Base-by-base conservation (phyloP, 2,329 filamentous ascomycete genomes). In the Aspergillus felis region DNA sequence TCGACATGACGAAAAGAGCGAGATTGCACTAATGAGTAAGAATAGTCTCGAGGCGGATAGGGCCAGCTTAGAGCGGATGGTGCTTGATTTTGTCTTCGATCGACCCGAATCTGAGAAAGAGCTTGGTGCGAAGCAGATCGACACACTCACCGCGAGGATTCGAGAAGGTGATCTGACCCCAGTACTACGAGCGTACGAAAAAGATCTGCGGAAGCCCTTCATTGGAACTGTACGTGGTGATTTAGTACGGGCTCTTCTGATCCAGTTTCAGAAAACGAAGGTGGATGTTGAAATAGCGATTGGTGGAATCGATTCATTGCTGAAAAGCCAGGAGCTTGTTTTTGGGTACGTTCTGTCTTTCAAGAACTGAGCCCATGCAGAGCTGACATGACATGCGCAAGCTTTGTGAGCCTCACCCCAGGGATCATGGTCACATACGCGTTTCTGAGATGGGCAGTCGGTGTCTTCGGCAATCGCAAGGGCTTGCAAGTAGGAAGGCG, bases 211-310 rank as follows among this genome's bases (percentile, higher is more conserved):
- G 53, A 88, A 81, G 50, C 94, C 94, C 1, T 86, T 99, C 59
- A 81, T 87, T 55, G 92, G 93, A 7, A 90, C 92, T 0, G 76
- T 99, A 20, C 84, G 86, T 29, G 94, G 94, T 10, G 93, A 97
- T 67, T 82, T 99, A 28, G 84, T 97, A 38, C 87, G 93, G 53
- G 92, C 93, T 4, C 84, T 99, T 28, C 81, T 99, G 48, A 97
- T 99, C 55, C 94, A 99, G 71, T 88, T 99, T 41, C 94, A 99
- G 70, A 99, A 99, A 81, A 97, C 94, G 24, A 99, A 99, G 79
- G 94, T 99, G 8, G 94, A 99, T 69, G 87, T 99, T 12, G 94
- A 99, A 74, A 87, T 97, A 60, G 94, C 94, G 14, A 92, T 99
- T 78, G 91, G 90, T 58, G 94, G 94, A 20, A 99, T 99, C 63